A percentile compares a stretch with the other conserved stretches of the same genome.
Conservation (phyloP, 2,329 filamentous ascomycete species). For the Plectosphaerella cucumerina region DNA sequence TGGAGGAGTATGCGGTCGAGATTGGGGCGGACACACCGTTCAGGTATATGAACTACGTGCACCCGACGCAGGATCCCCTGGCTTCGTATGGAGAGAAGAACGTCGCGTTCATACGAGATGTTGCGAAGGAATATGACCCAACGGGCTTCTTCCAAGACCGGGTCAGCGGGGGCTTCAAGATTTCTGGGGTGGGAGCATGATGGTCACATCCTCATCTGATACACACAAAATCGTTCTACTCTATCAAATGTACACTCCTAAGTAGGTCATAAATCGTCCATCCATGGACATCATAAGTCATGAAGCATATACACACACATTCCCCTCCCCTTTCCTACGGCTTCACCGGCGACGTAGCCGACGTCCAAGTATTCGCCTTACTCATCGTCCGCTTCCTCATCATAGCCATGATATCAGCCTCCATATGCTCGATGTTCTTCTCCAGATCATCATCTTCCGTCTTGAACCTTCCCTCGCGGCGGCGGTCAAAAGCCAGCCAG, state of each 20-base stretch:
- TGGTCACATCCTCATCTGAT: no score
- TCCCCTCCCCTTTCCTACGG: conserved; percentile 1
- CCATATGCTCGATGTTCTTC: conserved; percentile 51
- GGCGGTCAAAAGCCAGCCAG: conserved; percentile 52
- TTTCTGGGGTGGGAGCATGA: neutral
- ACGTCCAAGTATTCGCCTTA: conserved; percentile 51
- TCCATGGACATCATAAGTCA: neutral
- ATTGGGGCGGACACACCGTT: conserved; percentile 17
- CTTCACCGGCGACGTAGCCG: conserved; percentile 24
- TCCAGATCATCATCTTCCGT: conserved; percentile 48
- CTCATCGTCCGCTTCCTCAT: conserved; percentile 54
- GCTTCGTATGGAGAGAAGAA: conserved; percentile 26
- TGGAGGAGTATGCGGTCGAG: conserved; percentile 14
- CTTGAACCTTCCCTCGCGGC: conserved; percentile 43
- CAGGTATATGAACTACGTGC: conserved; percentile 31
- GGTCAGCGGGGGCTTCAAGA: conserved; percentile 22
- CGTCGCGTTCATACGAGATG: conserved; percentile 18
- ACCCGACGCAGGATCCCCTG: conserved; percentile 21
- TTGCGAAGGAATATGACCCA: conserved; percentile 27
- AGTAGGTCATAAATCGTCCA: neutral
- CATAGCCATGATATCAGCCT: conserved; percentile 51
- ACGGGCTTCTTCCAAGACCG: conserved; percentile 25
- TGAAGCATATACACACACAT: conserved; percentile 3
- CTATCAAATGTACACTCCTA: neutral
- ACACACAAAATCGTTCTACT: no score